Evolutionary conservation across 2,329 filamentous ascomycete genomes (phyloP).

Genomic region (Onygena corvina): DNA sequence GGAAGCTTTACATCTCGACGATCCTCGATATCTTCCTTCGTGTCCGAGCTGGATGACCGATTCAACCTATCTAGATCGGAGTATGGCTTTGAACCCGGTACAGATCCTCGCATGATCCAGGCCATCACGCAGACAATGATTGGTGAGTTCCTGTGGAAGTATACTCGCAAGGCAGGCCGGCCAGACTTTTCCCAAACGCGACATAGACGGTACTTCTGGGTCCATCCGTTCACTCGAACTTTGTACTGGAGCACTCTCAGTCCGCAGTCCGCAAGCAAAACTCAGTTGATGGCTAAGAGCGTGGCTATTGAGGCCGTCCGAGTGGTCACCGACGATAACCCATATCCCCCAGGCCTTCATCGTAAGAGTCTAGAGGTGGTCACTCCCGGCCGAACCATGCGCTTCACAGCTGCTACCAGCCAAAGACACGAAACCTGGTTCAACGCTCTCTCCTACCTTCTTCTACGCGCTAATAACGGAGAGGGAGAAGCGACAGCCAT

Average conservation of each 20-base stretch:
- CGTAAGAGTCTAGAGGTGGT: slow-evolving; percentile 85
- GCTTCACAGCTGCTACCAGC: slow-evolving; percentile 87
- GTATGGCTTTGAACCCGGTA: slow-evolving; percentile 55
- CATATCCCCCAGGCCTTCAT: slow-evolving; percentile 85
- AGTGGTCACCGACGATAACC: slow-evolving; percentile 87
- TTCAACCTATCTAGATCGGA: slow-evolving; percentile 61
- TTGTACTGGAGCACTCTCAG: slow-evolving; percentile 94
- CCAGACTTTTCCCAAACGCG: slow-evolving; percentile 73
- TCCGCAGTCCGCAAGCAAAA: slow-evolving; percentile 63
- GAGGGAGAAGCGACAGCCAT: slow-evolving; percentile 44
- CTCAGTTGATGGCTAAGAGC: slow-evolving; percentile 72
- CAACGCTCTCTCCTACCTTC: slow-evolving; percentile 86
- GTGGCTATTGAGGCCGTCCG: slow-evolving; percentile 86
- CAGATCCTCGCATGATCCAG: slow-evolving; percentile 96
- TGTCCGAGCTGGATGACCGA: slow-evolving; percentile 78
- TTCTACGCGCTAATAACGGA: slow-evolving; percentile 57
- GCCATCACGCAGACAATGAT: slow-evolving; percentile 99
- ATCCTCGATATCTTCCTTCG: slow-evolving; percentile 90
- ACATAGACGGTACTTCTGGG: slow-evolving; percentile 96
- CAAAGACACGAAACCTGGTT: slow-evolving; percentile 98
- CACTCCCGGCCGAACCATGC: slow-evolving; percentile 75
- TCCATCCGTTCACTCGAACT: slow-evolving; percentile 92
- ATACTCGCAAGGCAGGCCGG: slow-evolving; percentile 87
- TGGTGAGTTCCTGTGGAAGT: slow-evolving; percentile 97
- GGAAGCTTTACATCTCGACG: slow-evolving; percentile 46